A percentile compares a stretch with the other conserved stretches of the same genome.
These are phyloP conservation scores for Amanita brunnescens DNA, from an alignment of 768 basidiomycete genomes.

Conservation along the genomic window DNA sequence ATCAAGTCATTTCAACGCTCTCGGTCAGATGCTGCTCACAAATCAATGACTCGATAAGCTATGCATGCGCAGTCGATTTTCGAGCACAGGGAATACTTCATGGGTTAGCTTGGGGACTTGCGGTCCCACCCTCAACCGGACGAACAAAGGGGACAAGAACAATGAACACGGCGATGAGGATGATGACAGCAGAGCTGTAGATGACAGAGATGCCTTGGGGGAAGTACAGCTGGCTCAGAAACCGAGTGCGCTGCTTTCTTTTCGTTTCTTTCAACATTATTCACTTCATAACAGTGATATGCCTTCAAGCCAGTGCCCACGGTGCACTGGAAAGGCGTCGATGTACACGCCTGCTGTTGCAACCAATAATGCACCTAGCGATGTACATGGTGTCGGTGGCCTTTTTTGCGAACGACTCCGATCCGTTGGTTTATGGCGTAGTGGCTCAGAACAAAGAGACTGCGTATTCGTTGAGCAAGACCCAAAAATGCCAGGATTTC, in stretches of 20 bases:
- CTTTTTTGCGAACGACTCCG: constrained; percentile 12
- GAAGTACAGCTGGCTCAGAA: constrained; percentile 8
- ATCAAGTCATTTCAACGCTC: constrained; percentile 12
- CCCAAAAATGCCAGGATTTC: background rate
- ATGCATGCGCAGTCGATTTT: constrained; percentile 13
- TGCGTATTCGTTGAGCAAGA: background rate
- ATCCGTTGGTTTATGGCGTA: background rate
- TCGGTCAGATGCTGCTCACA: constrained; percentile 17
- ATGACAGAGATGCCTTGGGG: background rate
- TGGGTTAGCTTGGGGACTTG: too few species aligned
- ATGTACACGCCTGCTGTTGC: constrained; percentile 10
- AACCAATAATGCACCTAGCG: constrained; percentile 12
- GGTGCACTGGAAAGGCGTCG: background rate
- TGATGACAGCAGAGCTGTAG: background rate
- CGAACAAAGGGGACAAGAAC: background rate
- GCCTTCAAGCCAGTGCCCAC: background rate
- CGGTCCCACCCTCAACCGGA: too few species aligned
- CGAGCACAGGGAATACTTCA: background rate
- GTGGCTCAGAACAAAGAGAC: background rate
- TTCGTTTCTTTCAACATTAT: too few species aligned
- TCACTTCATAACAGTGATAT: too few species aligned
- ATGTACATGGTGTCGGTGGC: constrained; percentile 10
- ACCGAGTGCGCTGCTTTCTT: constrained; percentile 1
- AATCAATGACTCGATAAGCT: constrained; percentile 5
- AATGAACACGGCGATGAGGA: background rate